These are phyloP conservation scores for Arabidopsis suecica DNA, from an alignment of 345 rosid genomes.

Conservation along the genomic window DNA sequence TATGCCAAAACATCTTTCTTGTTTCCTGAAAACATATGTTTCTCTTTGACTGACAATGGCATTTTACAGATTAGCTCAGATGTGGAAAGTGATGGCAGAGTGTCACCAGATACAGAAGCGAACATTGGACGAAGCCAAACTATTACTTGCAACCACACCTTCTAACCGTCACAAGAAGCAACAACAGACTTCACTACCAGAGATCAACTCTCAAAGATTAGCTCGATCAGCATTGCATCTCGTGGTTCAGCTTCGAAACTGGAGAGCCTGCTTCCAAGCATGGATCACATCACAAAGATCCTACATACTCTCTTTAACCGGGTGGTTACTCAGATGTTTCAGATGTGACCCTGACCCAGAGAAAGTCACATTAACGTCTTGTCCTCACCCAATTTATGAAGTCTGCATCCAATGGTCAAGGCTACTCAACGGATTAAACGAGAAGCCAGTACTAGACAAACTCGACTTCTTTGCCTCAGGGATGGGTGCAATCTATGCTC, in stretches of 20 bases:
- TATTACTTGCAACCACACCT: constrained; percentile 73
- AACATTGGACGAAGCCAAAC: constrained; percentile 86
- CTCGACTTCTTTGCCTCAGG: constrained; percentile 86
- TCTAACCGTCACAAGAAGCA: constrained; percentile 60
- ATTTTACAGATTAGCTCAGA: constrained; percentile 64
- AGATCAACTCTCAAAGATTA: constrained; percentile 65
- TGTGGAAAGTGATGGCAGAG: constrained; percentile 98
- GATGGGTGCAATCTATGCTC: constrained; percentile 78
- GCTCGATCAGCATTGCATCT: constrained; percentile 74
- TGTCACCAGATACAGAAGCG: constrained; percentile 82
- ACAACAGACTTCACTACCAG: constrained; percentile 55
- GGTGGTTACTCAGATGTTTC: constrained; percentile 85
- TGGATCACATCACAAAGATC: constrained; percentile 91
- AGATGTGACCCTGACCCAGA: constrained; percentile 71
- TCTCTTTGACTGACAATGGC: background rate
- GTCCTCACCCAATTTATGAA: constrained; percentile 66
- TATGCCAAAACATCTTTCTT: constrained; percentile 44
- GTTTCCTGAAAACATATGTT: background rate
- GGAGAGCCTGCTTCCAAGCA: constrained; percentile 81
- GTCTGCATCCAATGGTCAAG: constrained; percentile 86
- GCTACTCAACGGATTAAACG: constrained; percentile 64
- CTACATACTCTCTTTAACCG: constrained; percentile 67
- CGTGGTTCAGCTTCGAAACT: constrained; percentile 76
- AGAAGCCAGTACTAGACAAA: constrained; percentile 77
- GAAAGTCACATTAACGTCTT: constrained; percentile 60